Conservation (phyloP, 148 eudicot species). For the Suaeda aralocaspica region DNA sequence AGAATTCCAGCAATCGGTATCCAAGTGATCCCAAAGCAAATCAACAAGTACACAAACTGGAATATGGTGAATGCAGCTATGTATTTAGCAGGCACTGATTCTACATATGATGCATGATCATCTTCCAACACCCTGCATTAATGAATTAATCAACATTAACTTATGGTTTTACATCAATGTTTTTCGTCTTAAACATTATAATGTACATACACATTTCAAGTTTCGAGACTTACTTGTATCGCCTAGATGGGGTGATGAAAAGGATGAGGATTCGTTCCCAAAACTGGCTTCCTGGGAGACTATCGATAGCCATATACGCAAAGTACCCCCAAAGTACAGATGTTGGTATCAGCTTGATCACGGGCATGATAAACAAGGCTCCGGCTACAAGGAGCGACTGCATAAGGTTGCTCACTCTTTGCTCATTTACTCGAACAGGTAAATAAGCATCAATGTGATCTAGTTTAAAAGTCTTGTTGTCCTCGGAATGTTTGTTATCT, state of each 20-base stretch:
- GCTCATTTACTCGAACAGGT: slow-evolving; percentile 84
- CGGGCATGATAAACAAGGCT: slow-evolving; percentile 58
- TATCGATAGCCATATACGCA: slow-evolving; percentile 84
- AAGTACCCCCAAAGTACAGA: slow-evolving; percentile 93
- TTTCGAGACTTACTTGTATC: slow-evolving; percentile 53
- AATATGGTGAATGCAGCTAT: slow-evolving; percentile 53
- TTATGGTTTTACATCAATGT: too few species aligned
- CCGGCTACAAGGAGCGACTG: slow-evolving; percentile 61
- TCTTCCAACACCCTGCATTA: slow-evolving; percentile 56
- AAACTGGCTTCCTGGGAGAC: slow-evolving; percentile 84
- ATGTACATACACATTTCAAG: neutral
- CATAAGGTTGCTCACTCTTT: slow-evolving; percentile 69
- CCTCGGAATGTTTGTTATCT: slow-evolving; percentile 33
- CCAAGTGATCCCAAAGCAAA: slow-evolving; percentile 82
- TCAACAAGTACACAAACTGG: slow-evolving; percentile 48
- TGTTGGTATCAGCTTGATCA: slow-evolving; percentile 72
- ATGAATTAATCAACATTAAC: neutral
- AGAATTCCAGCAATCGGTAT: slow-evolving; percentile 73
- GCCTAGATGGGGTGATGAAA: slow-evolving; percentile 57
- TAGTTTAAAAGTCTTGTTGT: slow-evolving; percentile 38
- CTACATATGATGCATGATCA: slow-evolving; percentile 63
- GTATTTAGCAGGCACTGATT: slow-evolving; percentile 62
- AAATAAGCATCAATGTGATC: slow-evolving; percentile 64
- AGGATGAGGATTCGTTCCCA: slow-evolving; percentile 78
- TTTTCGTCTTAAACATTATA: too few species aligned